Base-by-base conservation (phyloP, 23 red algal genomes). In the Porphyridium purpureum region DNA sequence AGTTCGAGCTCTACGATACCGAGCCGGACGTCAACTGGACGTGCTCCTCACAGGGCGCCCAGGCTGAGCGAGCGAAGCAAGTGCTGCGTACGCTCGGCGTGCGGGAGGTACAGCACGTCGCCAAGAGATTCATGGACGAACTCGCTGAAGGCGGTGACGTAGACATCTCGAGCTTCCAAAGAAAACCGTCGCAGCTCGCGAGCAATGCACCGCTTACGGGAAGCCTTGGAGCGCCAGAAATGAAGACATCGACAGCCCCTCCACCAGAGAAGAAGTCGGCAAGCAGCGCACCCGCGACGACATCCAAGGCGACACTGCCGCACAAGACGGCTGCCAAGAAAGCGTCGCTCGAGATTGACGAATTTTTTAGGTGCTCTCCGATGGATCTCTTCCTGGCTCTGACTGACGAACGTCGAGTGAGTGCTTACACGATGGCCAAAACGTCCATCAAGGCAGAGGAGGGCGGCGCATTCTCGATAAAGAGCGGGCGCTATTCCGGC, bases 1-100 rank as follows among this genome's bases (percentile, higher is more conserved):
- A 34, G 1, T 64, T 93, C 9, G 84, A 93, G 60, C 40, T 93
- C 1, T 81, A 80, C 54, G 75, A 80, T 36, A 74, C 74, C 49
- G 84, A 93, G 19, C 84, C 84, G 21, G 64, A 93, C 6, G 42
- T 93, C 4, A n/a, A 35, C 5, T n/a, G n/a, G n/a, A n/a, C n/a
- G n/a, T n/a, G n/a, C n/a, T n/a, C n/a, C n/a, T n/a, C n/a, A n/a
- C n/a, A n/a, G n/a, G n/a, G n/a, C n/a, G n/a, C n/a, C n/a, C n/a
- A n/a, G n/a, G n/a, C n/a, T n/a, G n/a, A n/a, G n/a, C n/a, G n/a
- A n/a, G n/a, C n/a, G n/a, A n/a, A n/a, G n/a, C n/a, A n/a, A n/a
- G n/a, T n/a, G n/a, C n/a, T n/a, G n/a, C n/a, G n/a, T n/a, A n/a
- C n/a, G n/a, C n/a, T n/a, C n/a, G n/a, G n/a, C n/a, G n/a, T n/a